Evolutionary conservation across 768 basidiomycete genomes (phyloP), one percentile per base, ranked within the genome.

Genomic region (Amanita muscaria): DNA sequence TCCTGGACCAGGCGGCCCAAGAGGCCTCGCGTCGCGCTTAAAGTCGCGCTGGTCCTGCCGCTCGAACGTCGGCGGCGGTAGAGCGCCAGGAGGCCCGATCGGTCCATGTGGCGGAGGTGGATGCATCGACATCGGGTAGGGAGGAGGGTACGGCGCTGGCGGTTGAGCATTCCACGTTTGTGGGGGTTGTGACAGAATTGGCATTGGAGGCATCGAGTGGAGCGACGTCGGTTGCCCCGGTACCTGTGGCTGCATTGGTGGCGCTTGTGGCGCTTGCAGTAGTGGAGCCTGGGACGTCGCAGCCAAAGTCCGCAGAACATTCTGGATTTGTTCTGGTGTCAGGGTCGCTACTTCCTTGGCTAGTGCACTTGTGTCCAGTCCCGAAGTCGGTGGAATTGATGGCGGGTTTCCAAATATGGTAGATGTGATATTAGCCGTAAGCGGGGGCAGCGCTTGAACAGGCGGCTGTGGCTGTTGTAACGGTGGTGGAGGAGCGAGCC

Each of bases 291-390:
- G 58, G 37, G 57, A 57, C 40, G 54, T 65, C 42, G 58, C 63
- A 1, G 72, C 67, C 14, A 88, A 66, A 0, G 80, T 70, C 27
- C 73, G 72, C 10, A 88, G 63, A 61, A 88, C 76, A 38, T 73
- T 60, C 49, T 83, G 79, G 29, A 88, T 77, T 57, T 88, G 86
- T 39, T 84, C 85, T 0, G 83, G 83, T 2, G 83, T 84, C 12
- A 88, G 70, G 27, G 78, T 69, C 5, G 85, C 80, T 5, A 88
- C 76, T 54, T 86, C 80, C 4, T 80, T 76, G 6, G 80, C 79
- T 30, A 89, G 71, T 14, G 73, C 71, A 11, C 73, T 63, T 44
- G 29, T 44, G 9, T 47, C 51, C 9, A 56, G 52, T 47, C 45
- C 56, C 21, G 46, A 52, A 18, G 33, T 34, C 30, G 52, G 50